These are phyloP conservation scores for Backusella parvicylindrica DNA, from an alignment of 192 early-diverging fungal species.

Conservation along the genomic window DNA sequence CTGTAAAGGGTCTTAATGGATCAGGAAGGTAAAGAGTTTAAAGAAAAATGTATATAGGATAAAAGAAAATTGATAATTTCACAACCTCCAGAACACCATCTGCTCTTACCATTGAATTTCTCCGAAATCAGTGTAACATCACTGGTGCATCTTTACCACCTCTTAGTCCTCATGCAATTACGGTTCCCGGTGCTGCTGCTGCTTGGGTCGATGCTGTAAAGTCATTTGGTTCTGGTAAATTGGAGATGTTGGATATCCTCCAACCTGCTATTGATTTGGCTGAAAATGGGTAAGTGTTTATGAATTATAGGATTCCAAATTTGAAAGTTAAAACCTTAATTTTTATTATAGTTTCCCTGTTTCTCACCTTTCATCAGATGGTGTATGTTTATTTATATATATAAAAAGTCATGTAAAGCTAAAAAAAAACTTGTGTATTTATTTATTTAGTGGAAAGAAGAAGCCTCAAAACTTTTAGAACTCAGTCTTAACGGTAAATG, in stretches of 20 bases:
- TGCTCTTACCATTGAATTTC: slow-evolving; percentile 50
- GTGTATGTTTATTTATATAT: slow-evolving; percentile 18
- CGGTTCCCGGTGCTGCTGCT: slow-evolving; percentile 72
- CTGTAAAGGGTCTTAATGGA: slow-evolving; percentile 56
- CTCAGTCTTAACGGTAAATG: slow-evolving; percentile 36
- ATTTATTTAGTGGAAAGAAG: slow-evolving; percentile 33
- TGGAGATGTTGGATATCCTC: slow-evolving; percentile 55
- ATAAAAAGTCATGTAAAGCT: background rate
- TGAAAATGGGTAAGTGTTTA: slow-evolving; percentile 52
- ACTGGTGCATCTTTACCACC: slow-evolving; percentile 30
- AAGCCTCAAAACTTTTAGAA: slow-evolving; percentile 7
- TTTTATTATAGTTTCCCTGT: slow-evolving; percentile 18
- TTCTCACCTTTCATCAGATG: slow-evolving; percentile 29
- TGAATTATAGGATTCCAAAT: background rate
- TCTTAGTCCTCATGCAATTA: slow-evolving; percentile 46
- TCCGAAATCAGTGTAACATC: slow-evolving; percentile 34
- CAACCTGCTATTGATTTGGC: slow-evolving; percentile 67
- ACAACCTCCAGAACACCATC: slow-evolving; percentile 39
- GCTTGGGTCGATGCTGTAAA: slow-evolving; percentile 69
- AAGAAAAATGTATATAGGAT: background rate
- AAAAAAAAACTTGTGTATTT: background rate
- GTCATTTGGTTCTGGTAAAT: slow-evolving; percentile 60
- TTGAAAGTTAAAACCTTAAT: background rate
- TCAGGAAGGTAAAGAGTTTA: slow-evolving; percentile 44
- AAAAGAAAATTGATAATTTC: background rate